Evolutionary conservation across 2,329 filamentous ascomycete species (phyloP).

Genomic region (Rachicladosporium sp.): DNA sequence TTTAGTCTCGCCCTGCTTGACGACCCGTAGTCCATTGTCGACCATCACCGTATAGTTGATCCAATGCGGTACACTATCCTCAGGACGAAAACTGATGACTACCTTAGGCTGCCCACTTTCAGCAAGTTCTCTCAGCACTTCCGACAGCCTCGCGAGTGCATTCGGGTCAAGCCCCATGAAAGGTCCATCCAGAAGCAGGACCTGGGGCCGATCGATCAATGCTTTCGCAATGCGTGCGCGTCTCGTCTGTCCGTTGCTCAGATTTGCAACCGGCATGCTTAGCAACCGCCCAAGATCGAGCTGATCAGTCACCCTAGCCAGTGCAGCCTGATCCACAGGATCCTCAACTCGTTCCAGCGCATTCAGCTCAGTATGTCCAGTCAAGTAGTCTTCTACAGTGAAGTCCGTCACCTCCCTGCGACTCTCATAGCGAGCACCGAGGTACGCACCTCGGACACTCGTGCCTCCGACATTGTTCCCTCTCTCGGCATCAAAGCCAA

Average conservation of each 20-base stretch:
- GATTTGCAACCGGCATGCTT: slow-evolving; percentile 70
- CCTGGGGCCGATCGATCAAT: slow-evolving; percentile 62
- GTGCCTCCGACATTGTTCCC: slow-evolving; percentile 39
- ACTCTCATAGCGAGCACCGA: slow-evolving; percentile 85
- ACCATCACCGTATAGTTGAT: slow-evolving; percentile 73
- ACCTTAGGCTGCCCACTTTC: slow-evolving; percentile 56
- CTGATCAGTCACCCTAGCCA: slow-evolving; percentile 55
- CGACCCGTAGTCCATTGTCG: slow-evolving; percentile 52
- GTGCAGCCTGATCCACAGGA: slow-evolving; percentile 32
- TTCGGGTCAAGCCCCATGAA: slow-evolving; percentile 93
- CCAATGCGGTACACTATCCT: slow-evolving; percentile 82
- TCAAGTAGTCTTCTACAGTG: slow-evolving; percentile 66
- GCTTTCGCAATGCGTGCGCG: slow-evolving; percentile 81
- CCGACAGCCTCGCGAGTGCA: slow-evolving; percentile 59
- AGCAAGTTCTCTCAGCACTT: slow-evolving; percentile 57
- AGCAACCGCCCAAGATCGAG: slow-evolving; percentile 58
- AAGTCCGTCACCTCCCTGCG: slow-evolving; percentile 78
- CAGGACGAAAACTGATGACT: slow-evolving; percentile 65
- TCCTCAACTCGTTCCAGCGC: slow-evolving; percentile 43
- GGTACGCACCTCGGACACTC: slow-evolving; percentile 61
- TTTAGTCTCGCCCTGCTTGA: slow-evolving; percentile 42
- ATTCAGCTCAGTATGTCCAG: slow-evolving; percentile 74
- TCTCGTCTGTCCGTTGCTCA: slow-evolving; percentile 88
- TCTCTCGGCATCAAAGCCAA: slow-evolving; percentile 74
- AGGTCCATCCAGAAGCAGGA: slow-evolving; percentile 80